Evolutionary conservation across 352 stramenopile species (phyloP), one percentile per base, ranked within the genome.

Genomic region (Globisporangium yorkense): DNA sequence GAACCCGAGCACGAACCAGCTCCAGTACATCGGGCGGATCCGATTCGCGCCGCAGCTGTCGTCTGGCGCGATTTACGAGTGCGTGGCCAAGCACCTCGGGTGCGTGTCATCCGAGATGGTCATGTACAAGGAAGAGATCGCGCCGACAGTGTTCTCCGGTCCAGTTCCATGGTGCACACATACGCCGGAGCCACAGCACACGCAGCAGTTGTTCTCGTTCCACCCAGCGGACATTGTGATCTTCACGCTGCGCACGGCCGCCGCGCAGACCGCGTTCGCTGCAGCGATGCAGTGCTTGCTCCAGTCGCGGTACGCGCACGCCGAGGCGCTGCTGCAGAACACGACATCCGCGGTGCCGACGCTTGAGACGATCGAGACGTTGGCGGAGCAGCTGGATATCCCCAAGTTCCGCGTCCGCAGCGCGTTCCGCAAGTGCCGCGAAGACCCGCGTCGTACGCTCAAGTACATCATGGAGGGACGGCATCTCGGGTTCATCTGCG

Each of bases 381-480:
- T 91, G 4, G 74, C 72, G 7, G 81, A 92, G 55, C 71, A 68
- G 31, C 71, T 93, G 35, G 77, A 92, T 45, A 89, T 93, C 31
- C 84, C 77, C 1, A 89, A 88, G 52, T 93, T 92, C 21, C 75
- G 84, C 21, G 74, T 93, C 37, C 79, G 81, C 27, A 93, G 81
- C 60, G 84, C 80, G 41, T 90, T 90, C 57, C 76, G 75, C 52
- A 93, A 92, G 63, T 93, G 84, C 58, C 70, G 74, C 35, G 75
- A 93, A 51, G 75, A 93, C 56, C 74, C 73, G 1, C 65, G 75
- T 15, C 67, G 66, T 4, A 92, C 84, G 16, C 63, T 93, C 49
- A 60, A 68, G 49, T 93, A 89, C 58, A 89, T 93, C 52, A 92
- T 93, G 84, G 81, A 90, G 54, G 84, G 79, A 0, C 72, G 81